phyloP scores from a whole-genome alignment of 2,329 filamentous ascomycete genomes.

The Orbilia javanica region DNA sequence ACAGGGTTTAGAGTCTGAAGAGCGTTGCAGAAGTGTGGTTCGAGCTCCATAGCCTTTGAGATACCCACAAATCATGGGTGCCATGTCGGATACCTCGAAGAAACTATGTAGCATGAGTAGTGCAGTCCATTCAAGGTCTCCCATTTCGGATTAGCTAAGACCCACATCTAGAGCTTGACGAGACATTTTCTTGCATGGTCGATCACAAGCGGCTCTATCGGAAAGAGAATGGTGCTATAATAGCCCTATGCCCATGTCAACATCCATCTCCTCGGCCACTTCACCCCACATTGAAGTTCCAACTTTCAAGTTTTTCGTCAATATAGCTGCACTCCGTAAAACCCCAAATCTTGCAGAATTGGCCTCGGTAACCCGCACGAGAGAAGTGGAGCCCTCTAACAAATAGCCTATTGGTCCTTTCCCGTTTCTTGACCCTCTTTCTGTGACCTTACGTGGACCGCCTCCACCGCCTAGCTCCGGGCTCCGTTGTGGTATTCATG shows the following conservation, averaged over 20 bases:
- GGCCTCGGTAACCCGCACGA: constrained; percentile 37
- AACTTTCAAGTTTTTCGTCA: constrained; percentile 42
- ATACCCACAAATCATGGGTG: constrained; percentile 14
- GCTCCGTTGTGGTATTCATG: constrained; percentile 8
- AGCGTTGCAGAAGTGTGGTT: constrained; percentile 4
- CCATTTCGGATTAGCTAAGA: constrained; percentile 14
- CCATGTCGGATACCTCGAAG: constrained; percentile 35
- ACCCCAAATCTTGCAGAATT: constrained; percentile 11
- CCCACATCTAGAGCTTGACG: constrained; percentile 38
- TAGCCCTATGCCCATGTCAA: constrained; percentile 48
- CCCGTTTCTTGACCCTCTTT: neutral
- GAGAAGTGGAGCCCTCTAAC: constrained; percentile 23
- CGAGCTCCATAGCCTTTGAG: constrained; percentile 1
- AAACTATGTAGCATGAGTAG: neutral
- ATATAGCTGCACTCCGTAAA: constrained; percentile 28
- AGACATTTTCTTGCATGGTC: constrained; percentile 48
- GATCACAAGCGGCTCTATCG: constrained; percentile 51
- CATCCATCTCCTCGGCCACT: constrained; percentile 16
- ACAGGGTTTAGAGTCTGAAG: neutral
- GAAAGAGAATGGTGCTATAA: constrained; percentile 38
- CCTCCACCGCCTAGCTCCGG: constrained; percentile 30
- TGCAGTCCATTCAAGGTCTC: constrained; percentile 19
- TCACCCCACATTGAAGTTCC: constrained; percentile 15
- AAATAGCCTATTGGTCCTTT: constrained; percentile 35
- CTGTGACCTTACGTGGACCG: constrained; percentile 35